Base-by-base conservation (phyloP, 2,329 filamentous ascomycete species). In the Fusarium tjaetaba region DNA sequence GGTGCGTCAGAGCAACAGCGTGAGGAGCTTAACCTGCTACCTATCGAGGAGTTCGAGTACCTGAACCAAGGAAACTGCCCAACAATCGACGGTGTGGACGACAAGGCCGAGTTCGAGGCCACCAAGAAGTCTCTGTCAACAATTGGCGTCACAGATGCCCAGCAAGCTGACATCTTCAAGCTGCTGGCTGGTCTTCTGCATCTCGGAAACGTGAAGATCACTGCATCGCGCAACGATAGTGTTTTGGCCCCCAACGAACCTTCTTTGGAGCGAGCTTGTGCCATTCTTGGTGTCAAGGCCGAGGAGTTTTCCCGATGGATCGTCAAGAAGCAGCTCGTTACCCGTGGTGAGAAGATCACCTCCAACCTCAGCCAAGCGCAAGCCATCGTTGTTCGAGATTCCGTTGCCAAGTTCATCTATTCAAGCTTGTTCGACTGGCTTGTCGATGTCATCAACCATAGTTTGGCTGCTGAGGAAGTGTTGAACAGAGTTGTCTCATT, bases 351-450 rank as follows among this genome's bases (percentile, higher is more conserved):
- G 82, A 98, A 98, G 86, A 99, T 99, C 77, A 94, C 94, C 36
- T 98, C 96, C 34, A 98, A 98, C 81, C 85, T 99, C 71, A 97
- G 93, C 30, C 94, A 97, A 78, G 94, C 97, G 70, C 96, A 98
- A 84, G 96, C 96, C 36, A 89, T 93, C 42, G 96, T 99, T 65
- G 96, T 99, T 20, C 91, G 96, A 81, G 96, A 99, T 80, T 99
- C 96, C 2, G 96, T 99, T 57, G 95, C 96, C 79, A 99, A 99
- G 82, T 99, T 96, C 84, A 96, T 99, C 75, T 99, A 99, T 85
- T 98, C 96, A 0, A 97, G 95, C 80, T 85, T 99, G 67, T 99
- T 99, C 82, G 96, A 99, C 86, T 99, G 96, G 96, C 89, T 99
- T 30, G 96, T 99, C n/a, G 95, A 98, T 78, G 94, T 93, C 68